A percentile compares a stretch with the other conserved stretches of the same genome.
Evolutionary conservation across 164 flowering plant species (phyloP).

Genomic region (Buxus sempervirens): DNA sequence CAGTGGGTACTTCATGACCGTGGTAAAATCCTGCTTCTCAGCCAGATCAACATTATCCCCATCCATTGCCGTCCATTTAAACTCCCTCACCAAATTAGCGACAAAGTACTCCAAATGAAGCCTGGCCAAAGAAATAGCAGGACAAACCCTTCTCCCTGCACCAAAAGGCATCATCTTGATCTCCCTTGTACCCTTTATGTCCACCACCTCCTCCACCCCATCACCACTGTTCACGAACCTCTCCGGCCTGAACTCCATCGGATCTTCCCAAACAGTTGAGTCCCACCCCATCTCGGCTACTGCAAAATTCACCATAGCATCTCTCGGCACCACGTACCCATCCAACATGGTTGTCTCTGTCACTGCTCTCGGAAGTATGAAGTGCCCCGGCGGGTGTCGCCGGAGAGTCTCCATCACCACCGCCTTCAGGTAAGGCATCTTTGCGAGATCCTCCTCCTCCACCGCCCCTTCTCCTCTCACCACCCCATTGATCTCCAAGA

Average conservation of each 20-base stretch:
- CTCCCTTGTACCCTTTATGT: neutral
- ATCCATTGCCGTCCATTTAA: neutral
- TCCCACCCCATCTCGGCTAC: too few species aligned
- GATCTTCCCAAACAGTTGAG: neutral
- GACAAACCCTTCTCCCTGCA: conserved; percentile 3
- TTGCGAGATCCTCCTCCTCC: neutral
- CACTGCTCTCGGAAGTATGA: neutral
- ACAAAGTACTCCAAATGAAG: conserved; percentile 1
- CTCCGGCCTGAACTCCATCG: conserved; percentile 1
- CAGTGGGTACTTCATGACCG: neutral
- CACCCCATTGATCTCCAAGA: neutral
- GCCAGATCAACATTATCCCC: neutral
- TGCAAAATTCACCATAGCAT: too few species aligned
- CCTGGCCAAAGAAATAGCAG: neutral
- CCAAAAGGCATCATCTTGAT: conserved; percentile 3
- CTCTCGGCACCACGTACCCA: too few species aligned
- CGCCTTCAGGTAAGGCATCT: conserved; percentile 1
- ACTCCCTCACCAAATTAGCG: neutral
- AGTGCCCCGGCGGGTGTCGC: neutral
- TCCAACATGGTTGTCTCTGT: too few species aligned
- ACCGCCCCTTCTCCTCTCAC: neutral
- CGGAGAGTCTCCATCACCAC: conserved; percentile 2
- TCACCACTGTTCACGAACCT: neutral
- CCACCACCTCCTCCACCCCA: neutral
- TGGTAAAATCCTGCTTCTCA: neutral